Evolutionary conservation across 2,329 filamentous ascomycete genomes (phyloP).

Genomic region (Corinectria fuckeliana): DNA sequence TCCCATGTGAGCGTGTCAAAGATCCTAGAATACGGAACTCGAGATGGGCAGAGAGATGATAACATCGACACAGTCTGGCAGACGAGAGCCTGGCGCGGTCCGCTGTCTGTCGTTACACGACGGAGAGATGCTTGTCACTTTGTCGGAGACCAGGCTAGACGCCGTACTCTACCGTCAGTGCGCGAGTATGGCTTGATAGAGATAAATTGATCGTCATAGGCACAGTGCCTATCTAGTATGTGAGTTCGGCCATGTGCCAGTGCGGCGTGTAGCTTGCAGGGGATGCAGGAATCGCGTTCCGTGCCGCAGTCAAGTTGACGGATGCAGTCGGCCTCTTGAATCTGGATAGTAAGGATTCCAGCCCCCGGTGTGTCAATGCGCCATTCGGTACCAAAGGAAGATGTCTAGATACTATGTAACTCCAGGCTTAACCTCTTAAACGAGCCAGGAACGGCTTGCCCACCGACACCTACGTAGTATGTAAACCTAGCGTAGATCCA

Average conservation of each 20-base stretch:
- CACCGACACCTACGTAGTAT: not conserved
- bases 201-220: constrained; percentile 4
- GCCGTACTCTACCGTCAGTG: not conserved
- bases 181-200: constrained; percentile 5
- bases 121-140: not conserved
- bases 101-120: not conserved
- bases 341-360: too few species aligned
- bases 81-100: not conserved
- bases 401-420: not conserved
- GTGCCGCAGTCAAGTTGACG: not conserved
- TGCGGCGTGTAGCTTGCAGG: not conserved
- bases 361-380: not conserved
- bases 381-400: not conserved
- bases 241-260: too few species aligned
- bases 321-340: not conserved
- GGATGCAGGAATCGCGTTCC: not conserved
- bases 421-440: not conserved
- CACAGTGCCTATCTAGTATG: too few species aligned
- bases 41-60: not conserved
- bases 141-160: constrained; percentile 6
- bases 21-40: not conserved
- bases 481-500: constrained; percentile 18
- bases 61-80: not conserved
- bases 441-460: not conserved
- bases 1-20: constrained; percentile 5